These are phyloP conservation scores for Lactifluus echinatus DNA, from an alignment of 768 basidiomycete species.

Conservation along the genomic window DNA sequence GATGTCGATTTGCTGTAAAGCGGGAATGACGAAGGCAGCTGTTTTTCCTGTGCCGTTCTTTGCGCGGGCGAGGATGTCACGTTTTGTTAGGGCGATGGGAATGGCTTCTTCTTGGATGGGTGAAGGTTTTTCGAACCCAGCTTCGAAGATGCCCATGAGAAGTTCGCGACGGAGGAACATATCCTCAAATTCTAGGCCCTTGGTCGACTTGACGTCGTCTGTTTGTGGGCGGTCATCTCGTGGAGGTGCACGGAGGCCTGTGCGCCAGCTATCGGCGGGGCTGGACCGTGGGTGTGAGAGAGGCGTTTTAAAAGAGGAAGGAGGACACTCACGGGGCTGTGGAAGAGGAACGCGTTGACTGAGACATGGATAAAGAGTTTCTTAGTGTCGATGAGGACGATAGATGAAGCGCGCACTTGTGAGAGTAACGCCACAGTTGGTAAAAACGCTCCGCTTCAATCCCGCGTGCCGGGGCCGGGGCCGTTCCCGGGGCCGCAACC, in stretches of 20 bases:
- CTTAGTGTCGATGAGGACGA: too few relatives aligned
- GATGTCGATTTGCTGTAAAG: constrained; percentile 87
- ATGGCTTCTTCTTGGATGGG: constrained; percentile 99
- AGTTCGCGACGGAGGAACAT: constrained; percentile 88
- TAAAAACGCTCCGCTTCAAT: constrained; percentile 21
- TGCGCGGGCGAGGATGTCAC: constrained; percentile 91
- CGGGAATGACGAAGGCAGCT: constrained; percentile 96
- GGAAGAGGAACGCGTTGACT: constrained; percentile 20
- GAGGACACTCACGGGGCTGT: constrained; percentile 17
- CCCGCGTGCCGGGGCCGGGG: constrained; percentile 14
- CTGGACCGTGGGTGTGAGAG: background rate
- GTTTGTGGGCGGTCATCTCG: constrained; percentile 94
- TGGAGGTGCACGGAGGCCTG: constrained; percentile 72
- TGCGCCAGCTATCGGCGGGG: constrained; percentile 49
- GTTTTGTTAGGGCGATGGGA: constrained; percentile 84
- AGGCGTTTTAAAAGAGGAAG: too few relatives aligned
- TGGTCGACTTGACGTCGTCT: constrained; percentile 90
- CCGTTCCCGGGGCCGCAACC: too few relatives aligned
- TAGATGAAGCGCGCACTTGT: too few relatives aligned
- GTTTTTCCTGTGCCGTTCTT: constrained; percentile 99
- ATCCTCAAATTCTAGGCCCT: constrained; percentile 94
- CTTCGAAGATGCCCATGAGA: constrained; percentile 99
- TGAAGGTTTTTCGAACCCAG: constrained; percentile 92
- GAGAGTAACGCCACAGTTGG: background rate
- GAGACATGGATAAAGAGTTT: constrained; percentile 20